Conservation (phyloP, 805 yeast genomes). For the Metschnikowia orientalis region DNA sequence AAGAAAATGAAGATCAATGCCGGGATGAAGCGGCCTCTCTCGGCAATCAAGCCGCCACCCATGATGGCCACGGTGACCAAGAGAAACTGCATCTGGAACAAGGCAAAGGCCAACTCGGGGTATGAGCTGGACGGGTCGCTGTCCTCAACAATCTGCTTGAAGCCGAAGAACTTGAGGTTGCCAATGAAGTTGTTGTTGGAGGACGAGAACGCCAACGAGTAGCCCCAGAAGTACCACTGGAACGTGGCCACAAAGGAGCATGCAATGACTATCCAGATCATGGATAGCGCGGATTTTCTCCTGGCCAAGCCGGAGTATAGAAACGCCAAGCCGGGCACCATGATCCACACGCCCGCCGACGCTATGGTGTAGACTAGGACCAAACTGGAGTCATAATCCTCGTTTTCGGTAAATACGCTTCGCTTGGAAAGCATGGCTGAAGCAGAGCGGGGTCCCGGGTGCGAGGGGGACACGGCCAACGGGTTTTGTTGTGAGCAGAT, state of each 20-base stretch:
- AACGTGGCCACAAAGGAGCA: conserved; percentile 69
- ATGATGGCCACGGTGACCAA: conserved; percentile 89
- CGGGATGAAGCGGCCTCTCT: conserved; percentile 86
- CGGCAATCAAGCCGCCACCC: conserved; percentile 84
- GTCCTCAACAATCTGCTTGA: conserved; percentile 60
- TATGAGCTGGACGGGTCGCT: conserved; percentile 40
- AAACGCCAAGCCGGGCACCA: conserved; percentile 94
- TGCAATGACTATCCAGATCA: conserved; percentile 77
- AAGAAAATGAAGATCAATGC: conserved; percentile 74
- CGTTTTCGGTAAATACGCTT: conserved; percentile 33
- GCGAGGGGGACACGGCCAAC: too few species aligned
- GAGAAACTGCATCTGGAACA: conserved; percentile 86
- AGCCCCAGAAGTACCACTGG: conserved; percentile 99
- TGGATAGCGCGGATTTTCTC: conserved; percentile 81
- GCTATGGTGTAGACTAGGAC: conserved; percentile 49
- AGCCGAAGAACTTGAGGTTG: conserved; percentile 76
- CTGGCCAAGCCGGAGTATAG: conserved; percentile 88
- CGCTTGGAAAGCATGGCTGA: conserved; percentile 23
- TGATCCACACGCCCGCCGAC: conserved; percentile 72
- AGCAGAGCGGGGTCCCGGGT: too few species aligned
- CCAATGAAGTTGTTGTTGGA: conserved; percentile 87
- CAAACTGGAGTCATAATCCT: conserved; percentile 19
- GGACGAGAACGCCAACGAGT: conserved; percentile 80
- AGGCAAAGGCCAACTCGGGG: conserved; percentile 82
- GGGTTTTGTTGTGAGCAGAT: too few species aligned